Percentiles rank a stretch among this genome's conserved stretches.
phyloP scores from a whole-genome alignment of 2,329 filamentous ascomycete genomes.

The Endoconidiophora laricicola region DNA sequence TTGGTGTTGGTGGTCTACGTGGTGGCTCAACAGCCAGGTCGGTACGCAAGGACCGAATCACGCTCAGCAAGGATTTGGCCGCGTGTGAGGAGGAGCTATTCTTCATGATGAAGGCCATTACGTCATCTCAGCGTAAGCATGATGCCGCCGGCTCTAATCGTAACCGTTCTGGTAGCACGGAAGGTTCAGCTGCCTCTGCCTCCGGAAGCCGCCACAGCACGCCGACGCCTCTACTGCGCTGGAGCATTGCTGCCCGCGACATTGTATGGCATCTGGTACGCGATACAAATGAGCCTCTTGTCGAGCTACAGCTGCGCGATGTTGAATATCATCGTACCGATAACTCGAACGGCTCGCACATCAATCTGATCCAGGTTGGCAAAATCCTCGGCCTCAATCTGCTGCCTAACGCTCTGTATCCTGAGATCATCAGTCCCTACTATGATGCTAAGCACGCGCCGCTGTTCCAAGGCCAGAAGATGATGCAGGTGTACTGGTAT shows the following conservation, averaged over 20 bases:
- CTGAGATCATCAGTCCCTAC: conserved; percentile 88
- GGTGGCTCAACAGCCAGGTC: neutral
- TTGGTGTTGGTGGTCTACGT: neutral
- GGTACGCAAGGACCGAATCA: conserved; percentile 67
- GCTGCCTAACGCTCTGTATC: conserved; percentile 78
- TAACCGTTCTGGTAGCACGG: conserved; percentile 20
- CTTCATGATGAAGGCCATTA: conserved; percentile 99
- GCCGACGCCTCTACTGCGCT: conserved; percentile 66
- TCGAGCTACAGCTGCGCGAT: conserved; percentile 83
- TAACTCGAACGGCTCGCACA: conserved; percentile 91
- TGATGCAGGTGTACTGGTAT: conserved; percentile 91
- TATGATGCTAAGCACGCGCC: conserved; percentile 45
- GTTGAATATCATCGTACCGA: conserved; percentile 90
- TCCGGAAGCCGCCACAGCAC: neutral
- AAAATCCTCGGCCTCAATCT: conserved; percentile 81
- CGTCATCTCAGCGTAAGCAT: conserved; percentile 77
- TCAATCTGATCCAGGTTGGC: conserved; percentile 79
- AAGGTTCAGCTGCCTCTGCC: conserved; percentile 25
- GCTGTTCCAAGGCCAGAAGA: conserved; percentile 42
- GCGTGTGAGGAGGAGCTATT: conserved; percentile 93
- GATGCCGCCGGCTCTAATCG: conserved; percentile 33
- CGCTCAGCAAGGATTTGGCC: conserved; percentile 77
- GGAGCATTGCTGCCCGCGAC: conserved; percentile 86
- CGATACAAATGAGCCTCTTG: conserved; percentile 70
- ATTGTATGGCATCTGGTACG: conserved; percentile 95